A percentile compares a stretch with the other conserved stretches of the same genome.
These are phyloP conservation scores for Vachellia collinsii DNA, from an alignment of 306 rosid species.

Conservation along the genomic window DNA sequence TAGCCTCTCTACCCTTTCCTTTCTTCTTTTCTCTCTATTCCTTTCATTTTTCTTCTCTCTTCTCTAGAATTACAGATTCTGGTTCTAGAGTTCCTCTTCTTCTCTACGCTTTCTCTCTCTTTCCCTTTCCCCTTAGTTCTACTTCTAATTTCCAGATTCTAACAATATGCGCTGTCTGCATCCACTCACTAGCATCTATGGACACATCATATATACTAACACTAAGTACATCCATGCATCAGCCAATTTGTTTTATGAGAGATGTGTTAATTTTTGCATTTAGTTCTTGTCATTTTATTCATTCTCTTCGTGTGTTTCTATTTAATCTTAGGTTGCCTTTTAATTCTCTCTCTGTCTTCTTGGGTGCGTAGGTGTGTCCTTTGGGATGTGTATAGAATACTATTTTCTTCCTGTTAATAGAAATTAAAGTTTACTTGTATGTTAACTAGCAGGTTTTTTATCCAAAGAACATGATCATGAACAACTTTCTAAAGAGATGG, in stretches of 20 bases:
- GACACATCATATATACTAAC: background rate
- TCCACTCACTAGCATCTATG: background rate
- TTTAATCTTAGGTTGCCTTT: background rate
- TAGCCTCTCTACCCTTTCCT: no score
- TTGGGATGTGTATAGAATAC: conserved; percentile 9
- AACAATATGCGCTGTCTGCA: background rate
- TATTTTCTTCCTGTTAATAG: conserved; percentile 7
- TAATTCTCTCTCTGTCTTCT: background rate
- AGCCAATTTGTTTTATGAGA: background rate
- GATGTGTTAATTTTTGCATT: background rate
- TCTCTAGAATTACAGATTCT: no score
- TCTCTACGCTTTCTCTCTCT: no score
- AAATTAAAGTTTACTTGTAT: conserved; percentile 15
- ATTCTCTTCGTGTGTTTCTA: background rate
- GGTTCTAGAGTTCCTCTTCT: no score
- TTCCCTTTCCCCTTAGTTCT: no score
- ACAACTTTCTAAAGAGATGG: conserved; percentile 46
- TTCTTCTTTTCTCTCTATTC: no score
- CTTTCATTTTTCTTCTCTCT: no score
- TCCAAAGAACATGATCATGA: conserved; percentile 50
- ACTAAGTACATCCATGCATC: background rate
- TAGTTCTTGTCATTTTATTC: background rate
- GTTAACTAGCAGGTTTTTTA: conserved; percentile 35
- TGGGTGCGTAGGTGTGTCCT: background rate
- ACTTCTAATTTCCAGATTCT: no score